These are phyloP conservation scores for Arthrobotrys pseudoclavata DNA, from an alignment of 2,329 filamentous ascomycete genomes.

Conservation along the genomic window DNA sequence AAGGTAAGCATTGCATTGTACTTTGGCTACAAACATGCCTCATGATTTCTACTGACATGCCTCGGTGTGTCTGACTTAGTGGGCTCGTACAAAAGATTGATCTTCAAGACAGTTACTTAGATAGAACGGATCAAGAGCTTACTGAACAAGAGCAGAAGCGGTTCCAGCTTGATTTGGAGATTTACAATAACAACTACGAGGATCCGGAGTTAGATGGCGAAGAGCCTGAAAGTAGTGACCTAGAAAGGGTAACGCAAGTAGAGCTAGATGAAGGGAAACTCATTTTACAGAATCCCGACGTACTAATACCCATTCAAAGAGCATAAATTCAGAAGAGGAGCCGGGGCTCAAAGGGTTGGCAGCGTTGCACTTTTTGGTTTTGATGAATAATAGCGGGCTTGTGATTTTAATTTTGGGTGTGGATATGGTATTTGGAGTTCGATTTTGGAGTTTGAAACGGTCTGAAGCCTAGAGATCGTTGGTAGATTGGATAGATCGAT, in stretches of 20 bases:
- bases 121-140: conserved; percentile 3
- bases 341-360: too few species aligned
- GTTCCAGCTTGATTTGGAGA: conserved; percentile 26
- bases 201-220: not conserved
- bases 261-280: not conserved
- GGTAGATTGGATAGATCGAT: too few species aligned
- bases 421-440: too few species aligned
- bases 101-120: conserved; percentile 31
- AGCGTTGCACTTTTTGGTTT: too few species aligned
- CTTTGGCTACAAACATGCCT: not conserved
- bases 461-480: too few species aligned
- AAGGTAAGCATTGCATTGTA: conserved; percentile 19
- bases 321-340: too few species aligned
- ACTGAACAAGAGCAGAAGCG: not conserved
- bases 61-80: not conserved
- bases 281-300: not conserved
- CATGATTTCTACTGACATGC: not conserved
- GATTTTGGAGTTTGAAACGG: too few species aligned
- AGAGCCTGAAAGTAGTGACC: not conserved
- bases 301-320: too few species aligned
- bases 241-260: too few species aligned
- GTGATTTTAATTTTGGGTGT: too few species aligned
- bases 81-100: conserved; percentile 28
- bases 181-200: conserved; percentile 10
- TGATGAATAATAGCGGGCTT: too few species aligned